Percentiles rank a stretch among this genome's conserved stretches.
Evolutionary conservation across 257 asterid genomes (phyloP).

Genomic region (Solanum pennellii): DNA sequence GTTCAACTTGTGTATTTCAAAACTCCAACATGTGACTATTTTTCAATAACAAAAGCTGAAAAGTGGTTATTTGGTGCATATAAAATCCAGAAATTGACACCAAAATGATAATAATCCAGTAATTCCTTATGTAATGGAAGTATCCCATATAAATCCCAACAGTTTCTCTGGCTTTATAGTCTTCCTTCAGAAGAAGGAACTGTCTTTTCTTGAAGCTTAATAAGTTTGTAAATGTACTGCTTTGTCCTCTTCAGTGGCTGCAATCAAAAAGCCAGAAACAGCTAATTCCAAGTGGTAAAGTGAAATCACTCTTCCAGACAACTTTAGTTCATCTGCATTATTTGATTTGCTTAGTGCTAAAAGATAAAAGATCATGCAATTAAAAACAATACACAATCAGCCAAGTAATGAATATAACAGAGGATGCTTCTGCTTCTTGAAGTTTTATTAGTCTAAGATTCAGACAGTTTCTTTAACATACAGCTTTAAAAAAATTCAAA

Average conservation of each 20-base stretch:
- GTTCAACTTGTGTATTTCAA: neutral
- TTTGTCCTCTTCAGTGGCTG: neutral
- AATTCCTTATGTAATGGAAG: neutral
- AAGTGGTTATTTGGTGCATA: neutral
- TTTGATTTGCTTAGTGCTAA: neutral
- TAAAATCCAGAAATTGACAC: neutral
- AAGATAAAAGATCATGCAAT: neutral
- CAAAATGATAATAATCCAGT: neutral
- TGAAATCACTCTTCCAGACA: neutral
- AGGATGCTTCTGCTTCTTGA: neutral
- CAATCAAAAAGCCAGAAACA: neutral
- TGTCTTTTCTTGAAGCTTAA: neutral
- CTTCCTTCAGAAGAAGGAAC: neutral
- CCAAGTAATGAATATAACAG: neutral
- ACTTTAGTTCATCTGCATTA: accelerated
- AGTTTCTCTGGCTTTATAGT: neutral
- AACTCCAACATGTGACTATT: neutral
- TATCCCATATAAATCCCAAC: neutral
- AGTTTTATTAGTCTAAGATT: neutral
- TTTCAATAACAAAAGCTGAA: neutral
- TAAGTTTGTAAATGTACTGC: neutral
- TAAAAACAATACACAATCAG: neutral
- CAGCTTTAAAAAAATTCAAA: neutral
- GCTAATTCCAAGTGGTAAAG: neutral
- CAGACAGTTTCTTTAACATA: neutral